Evolutionary conservation across 257 asterid species (phyloP), one percentile per base, ranked within the genome.

Genomic region (Schizonepeta tenuifolia): DNA sequence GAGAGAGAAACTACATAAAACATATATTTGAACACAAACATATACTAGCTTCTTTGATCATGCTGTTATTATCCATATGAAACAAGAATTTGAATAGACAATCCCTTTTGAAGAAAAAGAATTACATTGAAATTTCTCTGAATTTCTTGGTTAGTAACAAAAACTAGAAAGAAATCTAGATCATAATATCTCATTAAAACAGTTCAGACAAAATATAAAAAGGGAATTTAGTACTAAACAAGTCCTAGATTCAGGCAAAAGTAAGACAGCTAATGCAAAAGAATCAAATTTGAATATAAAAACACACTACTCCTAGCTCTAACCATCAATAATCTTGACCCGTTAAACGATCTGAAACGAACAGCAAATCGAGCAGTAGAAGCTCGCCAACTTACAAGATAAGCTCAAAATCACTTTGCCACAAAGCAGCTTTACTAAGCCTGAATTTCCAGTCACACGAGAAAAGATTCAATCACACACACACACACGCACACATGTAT

Each of bases 401-500:
- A 73, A 74, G 78, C 70, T 58, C 53, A 58, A 53, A 26, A 58
- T 81, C 68, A 69, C 78, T 79, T 79, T 79, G 80, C 68, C 49
- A 43, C 63, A 77, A 83, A 83, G 80, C 82, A 79, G 77, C 84
- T 79, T 83, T 77, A 76, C 53, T 53, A 55, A 40, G 76, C 78
- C 63, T 62, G 31, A 71, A 60, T 49, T 60, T 18, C 33, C 33
- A 28, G 33, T 24, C 26, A 24, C 26, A 24, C 18, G 22, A 35
- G 33, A 59, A 76, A 76, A 76, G 73, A 77, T 73, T 80, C 79
- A 72, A 8, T 51, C 26, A 51, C 13, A 15, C 54, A 15, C 54
- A 47, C 21, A n/a, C 21, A 50, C 13, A 18, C 15, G n/a, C 33
- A 68, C 41, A 70, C 26, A 41, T 21, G 49, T 2, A 62, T 36